phyloP scores from a whole-genome alignment of 2,329 filamentous ascomycete species.

The Phaeomoniella chlamydospora region DNA sequence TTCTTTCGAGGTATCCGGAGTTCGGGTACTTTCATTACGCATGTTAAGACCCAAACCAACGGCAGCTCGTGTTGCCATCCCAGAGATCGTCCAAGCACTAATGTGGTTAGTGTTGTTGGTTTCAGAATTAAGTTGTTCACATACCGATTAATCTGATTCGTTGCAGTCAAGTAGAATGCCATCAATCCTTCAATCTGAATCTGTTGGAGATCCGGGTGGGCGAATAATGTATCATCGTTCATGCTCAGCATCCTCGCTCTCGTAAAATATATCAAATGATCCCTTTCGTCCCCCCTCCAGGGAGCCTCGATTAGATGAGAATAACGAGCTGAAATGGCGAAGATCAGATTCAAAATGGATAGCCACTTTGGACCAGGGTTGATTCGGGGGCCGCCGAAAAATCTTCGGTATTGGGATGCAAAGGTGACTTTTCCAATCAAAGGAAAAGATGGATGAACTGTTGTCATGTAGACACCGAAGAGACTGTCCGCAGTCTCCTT shows the following conservation, averaged over 20 bases:
- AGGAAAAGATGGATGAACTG: conserved; percentile 27
- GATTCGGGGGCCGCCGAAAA: conserved; percentile 18
- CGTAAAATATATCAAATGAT: conserved; percentile 28
- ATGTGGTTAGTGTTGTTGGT: conserved; percentile 1
- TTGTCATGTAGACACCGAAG: conserved; percentile 25
- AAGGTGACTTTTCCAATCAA: conserved; percentile 28
- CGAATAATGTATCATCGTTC: conserved; percentile 25
- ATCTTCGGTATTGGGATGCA: conserved; percentile 22
- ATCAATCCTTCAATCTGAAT: conserved; percentile 28
- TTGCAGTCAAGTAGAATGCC: conserved; percentile 26
- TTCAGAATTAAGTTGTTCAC: conserved; percentile 6
- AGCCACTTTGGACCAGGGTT: conserved; percentile 26
- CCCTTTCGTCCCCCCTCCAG: conserved; percentile 24
- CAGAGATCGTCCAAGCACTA: conserved; percentile 27
- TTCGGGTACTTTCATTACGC: conserved; percentile 22
- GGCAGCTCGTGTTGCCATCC: conserved; percentile 26
- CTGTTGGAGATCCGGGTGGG: conserved; percentile 28
- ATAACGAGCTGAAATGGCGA: conserved; percentile 28
- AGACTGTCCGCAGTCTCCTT: conserved; percentile 23
- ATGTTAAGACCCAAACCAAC: conserved; percentile 29
- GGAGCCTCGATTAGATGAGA: conserved; percentile 25
- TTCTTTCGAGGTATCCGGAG: conserved; percentile 25
- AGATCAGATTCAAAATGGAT: conserved; percentile 30
- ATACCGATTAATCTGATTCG: conserved; percentile 29
- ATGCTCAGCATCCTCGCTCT: conserved; percentile 27